phyloP scores from a whole-genome alignment of 768 basidiomycete species.

The Baorangia bicolor region DNA sequence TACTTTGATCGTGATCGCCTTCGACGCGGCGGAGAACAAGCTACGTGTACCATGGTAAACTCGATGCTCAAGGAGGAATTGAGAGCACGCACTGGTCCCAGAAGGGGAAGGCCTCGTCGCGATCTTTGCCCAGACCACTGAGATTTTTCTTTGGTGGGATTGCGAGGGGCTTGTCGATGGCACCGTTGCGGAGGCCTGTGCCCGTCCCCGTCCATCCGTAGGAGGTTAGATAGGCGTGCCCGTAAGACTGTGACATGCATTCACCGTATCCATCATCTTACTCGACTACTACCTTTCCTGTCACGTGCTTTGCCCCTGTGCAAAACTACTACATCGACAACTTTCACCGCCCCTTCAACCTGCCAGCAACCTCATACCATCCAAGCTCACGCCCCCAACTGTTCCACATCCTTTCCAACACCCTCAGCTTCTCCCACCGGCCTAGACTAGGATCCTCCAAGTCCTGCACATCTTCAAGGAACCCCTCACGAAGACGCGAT shows the following conservation, averaged over 20 bases:
- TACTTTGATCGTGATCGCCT: slow-evolving; percentile 74
- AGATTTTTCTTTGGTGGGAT: slow-evolving; percentile 83
- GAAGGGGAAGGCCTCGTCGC: slow-evolving; percentile 95
- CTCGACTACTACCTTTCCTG: too few relatives aligned
- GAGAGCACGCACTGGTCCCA: slow-evolving; percentile 87
- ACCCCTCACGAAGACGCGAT: slow-evolving; percentile 69
- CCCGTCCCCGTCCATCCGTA: slow-evolving; percentile 92
- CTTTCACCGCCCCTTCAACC: not conserved
- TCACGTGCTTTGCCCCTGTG: slow-evolving; percentile 14
- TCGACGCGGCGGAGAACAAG: slow-evolving; percentile 78
- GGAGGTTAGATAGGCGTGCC: slow-evolving; percentile 66
- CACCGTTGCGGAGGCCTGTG: slow-evolving; percentile 78
- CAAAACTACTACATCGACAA: not conserved
- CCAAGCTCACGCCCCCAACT: slow-evolving; percentile 74
- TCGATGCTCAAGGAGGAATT: not conserved
- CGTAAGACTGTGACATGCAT: slow-evolving; percentile 28
- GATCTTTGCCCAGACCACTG: slow-evolving; percentile 86
- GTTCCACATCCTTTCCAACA: slow-evolving; percentile 87
- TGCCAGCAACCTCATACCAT: slow-evolving; percentile 44
- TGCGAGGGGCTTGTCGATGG: slow-evolving; percentile 72
- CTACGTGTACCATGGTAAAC: slow-evolving; percentile 13
- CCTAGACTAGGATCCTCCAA: slow-evolving; percentile 73
- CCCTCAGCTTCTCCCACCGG: slow-evolving; percentile 68
- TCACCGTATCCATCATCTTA: not conserved
- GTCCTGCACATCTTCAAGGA: slow-evolving; percentile 82